phyloP scores from a whole-genome alignment of 2,329 filamentous ascomycete species.

The Pyrenophora teres region DNA sequence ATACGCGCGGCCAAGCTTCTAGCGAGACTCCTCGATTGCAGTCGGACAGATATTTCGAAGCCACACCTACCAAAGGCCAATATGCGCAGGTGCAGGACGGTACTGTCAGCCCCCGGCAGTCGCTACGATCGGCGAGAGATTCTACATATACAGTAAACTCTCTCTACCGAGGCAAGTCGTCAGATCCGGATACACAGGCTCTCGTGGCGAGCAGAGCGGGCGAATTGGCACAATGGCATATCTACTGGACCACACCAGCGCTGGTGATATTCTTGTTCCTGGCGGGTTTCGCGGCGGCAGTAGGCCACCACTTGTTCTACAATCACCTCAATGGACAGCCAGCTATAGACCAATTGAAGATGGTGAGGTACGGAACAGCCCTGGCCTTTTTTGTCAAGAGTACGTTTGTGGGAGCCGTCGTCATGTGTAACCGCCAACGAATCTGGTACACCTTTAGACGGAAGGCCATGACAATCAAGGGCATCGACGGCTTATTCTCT shows the following conservation, averaged over 20 bases:
- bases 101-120: slow-evolving; percentile 18
- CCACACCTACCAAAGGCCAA: slow-evolving; percentile 14
- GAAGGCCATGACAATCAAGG: slow-evolving; percentile 45
- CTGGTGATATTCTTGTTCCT: slow-evolving; percentile 37
- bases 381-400: slow-evolving; percentile 47
- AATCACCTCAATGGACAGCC: slow-evolving; percentile 34
- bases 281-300: slow-evolving; percentile 37
- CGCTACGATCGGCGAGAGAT: slow-evolving; percentile 21
- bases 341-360: slow-evolving; percentile 39
- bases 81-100: slow-evolving; percentile 29
- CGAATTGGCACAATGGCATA: slow-evolving; percentile 42
- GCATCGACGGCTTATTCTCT: slow-evolving; percentile 46
- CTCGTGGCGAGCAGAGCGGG: slow-evolving; percentile 40
- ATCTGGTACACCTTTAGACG: slow-evolving; percentile 47
- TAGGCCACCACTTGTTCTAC: slow-evolving; percentile 47
- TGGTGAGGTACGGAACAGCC: slow-evolving; percentile 45
- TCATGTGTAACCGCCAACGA: slow-evolving; percentile 45
- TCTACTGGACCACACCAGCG: slow-evolving; percentile 44
- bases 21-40: slow-evolving; percentile 18
- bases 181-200: slow-evolving; percentile 40
- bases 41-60: slow-evolving; percentile 23
- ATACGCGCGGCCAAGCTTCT: slow-evolving; percentile 15
- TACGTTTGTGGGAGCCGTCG: slow-evolving; percentile 40
- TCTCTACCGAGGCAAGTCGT: slow-evolving; percentile 32
- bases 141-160: slow-evolving; percentile 33